A percentile compares a stretch with the other conserved stretches of the same genome.
Conservation (phyloP, 23 red algal genomes). For the Gracilaria gracilis region DNA sequence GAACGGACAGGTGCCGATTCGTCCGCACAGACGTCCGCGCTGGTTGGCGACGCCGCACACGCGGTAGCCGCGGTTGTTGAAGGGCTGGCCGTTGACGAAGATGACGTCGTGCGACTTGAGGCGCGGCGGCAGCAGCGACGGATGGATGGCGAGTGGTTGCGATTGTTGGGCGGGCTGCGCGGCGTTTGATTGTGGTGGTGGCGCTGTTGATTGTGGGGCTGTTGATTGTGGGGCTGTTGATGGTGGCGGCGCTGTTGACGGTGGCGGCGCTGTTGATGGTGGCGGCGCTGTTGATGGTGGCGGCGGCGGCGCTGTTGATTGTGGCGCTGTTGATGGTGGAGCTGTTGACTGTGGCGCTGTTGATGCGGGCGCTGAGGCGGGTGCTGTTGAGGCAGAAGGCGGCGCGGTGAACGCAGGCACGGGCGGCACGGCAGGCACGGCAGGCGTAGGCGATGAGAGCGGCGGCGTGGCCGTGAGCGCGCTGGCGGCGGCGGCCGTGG, state of each 20-base stretch:
- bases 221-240: too few species aligned
- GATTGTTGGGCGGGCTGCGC: not conserved
- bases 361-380: not conserved
- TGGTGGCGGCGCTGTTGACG: too few species aligned
- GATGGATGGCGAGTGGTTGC: not conserved
- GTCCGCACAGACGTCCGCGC: constrained; percentile 80
- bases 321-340: too few species aligned
- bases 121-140: not conserved
- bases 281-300: too few species aligned
- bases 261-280: too few species aligned
- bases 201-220: constrained; percentile 19
- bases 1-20: constrained; percentile 96
- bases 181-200: not conserved
- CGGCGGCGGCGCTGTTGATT: too few species aligned
- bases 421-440: not conserved
- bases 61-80: constrained; percentile 86
- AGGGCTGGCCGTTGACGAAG: constrained; percentile 73
- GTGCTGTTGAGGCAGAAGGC: not conserved
- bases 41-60: constrained; percentile 93
- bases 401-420: too few species aligned
- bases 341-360: too few species aligned
- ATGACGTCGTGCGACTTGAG: constrained; percentile 52
- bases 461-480: not conserved
- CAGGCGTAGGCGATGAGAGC: not conserved
- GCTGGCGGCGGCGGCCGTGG: not conserved